A percentile compares a stretch with the other conserved stretches of the same genome.
Evolutionary conservation across 345 rosid genomes (phyloP).

Genomic region (Microthlaspi erraticum): DNA sequence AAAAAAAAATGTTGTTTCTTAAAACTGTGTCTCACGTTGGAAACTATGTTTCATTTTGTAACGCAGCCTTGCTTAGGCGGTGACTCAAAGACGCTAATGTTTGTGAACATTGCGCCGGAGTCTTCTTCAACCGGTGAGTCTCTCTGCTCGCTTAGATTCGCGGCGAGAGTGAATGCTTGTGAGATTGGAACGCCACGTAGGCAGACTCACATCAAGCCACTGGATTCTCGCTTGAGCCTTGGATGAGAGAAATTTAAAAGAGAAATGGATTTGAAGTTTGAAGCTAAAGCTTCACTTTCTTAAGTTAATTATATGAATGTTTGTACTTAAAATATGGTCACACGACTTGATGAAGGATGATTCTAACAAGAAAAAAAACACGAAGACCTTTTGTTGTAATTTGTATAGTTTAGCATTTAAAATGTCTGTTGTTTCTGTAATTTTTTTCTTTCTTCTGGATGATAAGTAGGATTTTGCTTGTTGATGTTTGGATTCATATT

Average conservation of each 20-base stretch:
- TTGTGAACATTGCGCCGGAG: conserved; percentile 91
- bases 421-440: conserved; percentile 8
- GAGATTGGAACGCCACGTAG: conserved; percentile 97
- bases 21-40: conserved; percentile 34
- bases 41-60: conserved; percentile 33
- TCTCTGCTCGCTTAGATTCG: conserved; percentile 90
- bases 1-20: conserved; percentile 33
- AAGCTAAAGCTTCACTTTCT: conserved; percentile 15
- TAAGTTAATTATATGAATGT: conserved; percentile 42
- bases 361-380: conserved; percentile 22
- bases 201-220: conserved; percentile 53
- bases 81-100: conserved; percentile 92
- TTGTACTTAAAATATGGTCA: conserved; percentile 41
- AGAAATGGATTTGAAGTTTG: conserved; percentile 24
- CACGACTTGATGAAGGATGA: conserved; percentile 29
- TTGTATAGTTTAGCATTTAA: conserved; percentile 50
- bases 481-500: conserved; percentile 30
- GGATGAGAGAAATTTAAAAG: conserved; percentile 49
- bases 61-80: conserved; percentile 97
- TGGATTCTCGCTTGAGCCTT: conserved; percentile 72
- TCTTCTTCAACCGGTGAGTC: conserved; percentile 84
- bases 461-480: conserved; percentile 29
- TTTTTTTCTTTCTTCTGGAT: conserved; percentile 6
- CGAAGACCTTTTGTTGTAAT: conserved; percentile 37
- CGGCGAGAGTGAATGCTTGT: conserved; percentile 98